These are phyloP conservation scores for Blastomyces percursus DNA, from an alignment of 2,329 filamentous ascomycete genomes.

Conservation along the genomic window DNA sequence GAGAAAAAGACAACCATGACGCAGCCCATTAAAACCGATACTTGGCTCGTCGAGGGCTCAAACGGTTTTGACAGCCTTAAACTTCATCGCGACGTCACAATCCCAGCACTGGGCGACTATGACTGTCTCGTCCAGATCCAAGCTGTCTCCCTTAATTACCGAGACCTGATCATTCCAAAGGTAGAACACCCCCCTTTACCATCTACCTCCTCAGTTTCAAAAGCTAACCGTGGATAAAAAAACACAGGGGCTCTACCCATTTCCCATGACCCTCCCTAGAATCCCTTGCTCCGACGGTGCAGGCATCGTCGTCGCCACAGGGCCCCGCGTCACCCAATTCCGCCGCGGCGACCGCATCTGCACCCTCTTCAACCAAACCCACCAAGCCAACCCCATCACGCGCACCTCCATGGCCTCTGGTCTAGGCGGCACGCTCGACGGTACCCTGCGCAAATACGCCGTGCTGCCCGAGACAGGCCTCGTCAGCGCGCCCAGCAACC, in stretches of 20 bases:
- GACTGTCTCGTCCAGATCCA: conserved; percentile 59
- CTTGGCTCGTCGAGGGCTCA: not conserved
- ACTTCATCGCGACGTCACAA: not conserved
- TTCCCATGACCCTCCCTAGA: conserved; percentile 35
- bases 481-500: conserved; percentile 49
- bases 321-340: conserved; percentile 46
- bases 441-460: conserved; percentile 55
- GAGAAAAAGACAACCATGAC: not conserved
- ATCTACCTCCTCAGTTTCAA: not conserved
- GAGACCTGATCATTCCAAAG: conserved; percentile 39
- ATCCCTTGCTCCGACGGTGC: conserved; percentile 33
- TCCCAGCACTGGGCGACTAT: conserved; percentile 46
- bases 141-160: conserved; percentile 42
- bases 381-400: conserved; percentile 41
- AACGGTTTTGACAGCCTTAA: conserved; percentile 7
- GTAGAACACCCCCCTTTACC: conserved; percentile 15
- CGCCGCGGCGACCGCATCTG: conserved; percentile 47
- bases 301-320: conserved; percentile 41
- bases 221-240: not conserved
- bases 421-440: conserved; percentile 58
- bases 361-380: conserved; percentile 49
- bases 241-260: conserved; percentile 34
- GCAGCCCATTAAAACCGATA: not conserved
- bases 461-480: conserved; percentile 59
- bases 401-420: conserved; percentile 39